phyloP scores from a whole-genome alignment of 2,329 filamentous ascomycete species.

The Aspergillus thermomutatus region DNA sequence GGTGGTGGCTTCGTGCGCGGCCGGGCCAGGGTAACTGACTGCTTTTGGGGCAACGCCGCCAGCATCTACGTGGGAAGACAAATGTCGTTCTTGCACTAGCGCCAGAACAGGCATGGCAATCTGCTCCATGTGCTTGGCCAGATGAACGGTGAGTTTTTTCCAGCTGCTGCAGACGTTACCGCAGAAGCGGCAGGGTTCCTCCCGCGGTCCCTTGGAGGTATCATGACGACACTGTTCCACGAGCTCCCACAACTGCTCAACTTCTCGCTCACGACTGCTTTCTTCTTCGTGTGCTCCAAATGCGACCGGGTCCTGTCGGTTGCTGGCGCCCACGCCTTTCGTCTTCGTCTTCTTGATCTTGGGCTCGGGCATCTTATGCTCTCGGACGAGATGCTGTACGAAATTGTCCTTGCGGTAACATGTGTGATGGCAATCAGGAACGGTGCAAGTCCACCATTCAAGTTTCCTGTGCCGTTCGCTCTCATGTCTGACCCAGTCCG shows the following conservation, averaged over 20 bases:
- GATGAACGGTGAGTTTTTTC: constrained; percentile 92
- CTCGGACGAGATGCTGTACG: constrained; percentile 83
- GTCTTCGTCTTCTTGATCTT: constrained; percentile 70
- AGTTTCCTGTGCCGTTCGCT: constrained; percentile 86
- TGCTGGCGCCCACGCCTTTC: constrained; percentile 50
- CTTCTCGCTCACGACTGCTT: constrained; percentile 31
- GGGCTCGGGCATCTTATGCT: constrained; percentile 83
- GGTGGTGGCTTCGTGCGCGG: constrained; percentile 3
- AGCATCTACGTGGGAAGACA: constrained; percentile 20
- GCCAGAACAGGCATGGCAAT: constrained; percentile 76
- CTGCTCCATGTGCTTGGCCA: constrained; percentile 92
- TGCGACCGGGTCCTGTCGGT: constrained; percentile 39
- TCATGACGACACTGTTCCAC: constrained; percentile 75
- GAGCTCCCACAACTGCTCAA: constrained; percentile 69
- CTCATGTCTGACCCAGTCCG: constrained; percentile 92
- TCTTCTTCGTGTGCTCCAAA: constrained; percentile 20
- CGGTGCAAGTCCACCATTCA: constrained; percentile 85
- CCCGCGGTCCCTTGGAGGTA: constrained; percentile 61
- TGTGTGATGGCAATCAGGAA: constrained; percentile 73
- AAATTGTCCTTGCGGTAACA: constrained; percentile 93
- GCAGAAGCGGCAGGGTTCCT: constrained; percentile 86
- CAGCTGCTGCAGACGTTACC: constrained; percentile 75
- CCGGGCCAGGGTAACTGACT: constrained; percentile 4
- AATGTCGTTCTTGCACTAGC: constrained; percentile 43
- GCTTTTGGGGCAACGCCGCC: constrained; percentile 7